Evolutionary conservation across 2,329 filamentous ascomycete genomes (phyloP), one percentile per base, ranked within the genome.

Genomic region (Drechslerella coelobrocha): DNA sequence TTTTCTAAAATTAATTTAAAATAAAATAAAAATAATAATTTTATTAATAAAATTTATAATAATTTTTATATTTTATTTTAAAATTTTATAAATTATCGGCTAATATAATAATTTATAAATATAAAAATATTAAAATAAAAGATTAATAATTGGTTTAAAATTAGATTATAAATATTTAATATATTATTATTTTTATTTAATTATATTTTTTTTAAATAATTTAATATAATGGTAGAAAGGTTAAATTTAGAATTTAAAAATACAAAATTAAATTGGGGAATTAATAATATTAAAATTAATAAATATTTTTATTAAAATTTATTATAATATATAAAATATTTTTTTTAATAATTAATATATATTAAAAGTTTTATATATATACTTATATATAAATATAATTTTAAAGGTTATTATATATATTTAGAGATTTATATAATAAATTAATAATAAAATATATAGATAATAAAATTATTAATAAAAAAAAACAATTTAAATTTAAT

Each of bases 51-150:
- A n/a, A n/a, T n/a, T n/a, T n/a, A n/a, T n/a, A n/a, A n/a, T n/a
- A n/a, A n/a, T n/a, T n/a, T n/a, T n/a, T n/a, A n/a, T n/a, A n/a
- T n/a, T n/a, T n/a, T n/a, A n/a, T n/a, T n/a, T n/a, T n/a, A n/a
- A n/a, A n/a, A n/a, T n/a, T n/a, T n/a, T n/a, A n/a, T 31, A 53
- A 31, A 9, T 31, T n/a, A 53, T 10, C 3, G 17, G 3, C 17
- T 53, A 29, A 9, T n/a, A n/a, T n/a, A n/a, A n/a, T n/a, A n/a
- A n/a, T 53, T 10, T 53, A 45, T 8, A 45, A 45, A 17, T 8
- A 45, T 37, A 45, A 45, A 45, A 45, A 45, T 6, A 7, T 45
- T 7, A 8, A 17, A 17, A 8, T n/a, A n/a, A n/a, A n/a, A n/a
- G n/a, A n/a, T n/a, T n/a, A n/a, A n/a, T n/a, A n/a, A n/a, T n/a